Base-by-base conservation (phyloP, 2,329 filamentous ascomycete species). In the Davidsoniella australis region DNA sequence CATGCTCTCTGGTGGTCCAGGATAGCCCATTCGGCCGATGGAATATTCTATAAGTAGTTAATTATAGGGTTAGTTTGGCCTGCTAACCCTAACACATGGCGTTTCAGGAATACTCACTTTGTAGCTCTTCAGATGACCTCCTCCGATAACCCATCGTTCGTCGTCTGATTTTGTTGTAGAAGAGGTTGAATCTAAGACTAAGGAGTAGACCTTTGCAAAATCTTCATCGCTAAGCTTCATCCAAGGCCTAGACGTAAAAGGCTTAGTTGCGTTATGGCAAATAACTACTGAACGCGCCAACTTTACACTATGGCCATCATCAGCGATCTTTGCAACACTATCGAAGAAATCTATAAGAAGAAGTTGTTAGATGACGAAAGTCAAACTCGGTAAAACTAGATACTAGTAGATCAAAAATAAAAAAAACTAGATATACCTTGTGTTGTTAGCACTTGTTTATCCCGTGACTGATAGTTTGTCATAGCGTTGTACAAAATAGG, bases 251-350 rank as follows among this genome's bases (percentile, higher is more conserved):
- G 66, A 61, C 10, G 60, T 57, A 55, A 66, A 81, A 39, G 61
- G 60, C 55, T 59, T 57, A 47, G 70, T 72, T 1, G 71, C 58
- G 29, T 68, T 60, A 60, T 80, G 69, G 1, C 76, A 85, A 57
- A 86, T 64, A 3, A 73, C 72, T 16, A 91, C 62, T 1, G 85
- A 80, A 29, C 87, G 69, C 6, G 80, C 69, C 4, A 93, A 64
- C 63, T 95, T 95, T 48, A 79, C 70, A 8, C 77, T 70, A 63
- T 96, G 89, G 0, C 88, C 87, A 62, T 95, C 87, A 56, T 94
- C 88, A 0, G 70, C 58, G 33, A 73, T 58, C 8, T 54, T 53
- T 52, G 70, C 67, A 16, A 78, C 60, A 8, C 69, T 63, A 1
- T 66, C 60, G 5, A 75, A 61, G 2, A 76, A 61, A 1, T 69